Conservation (phyloP, 2,329 filamentous ascomycete genomes). For the Basipetospora chlamydospora region DNA sequence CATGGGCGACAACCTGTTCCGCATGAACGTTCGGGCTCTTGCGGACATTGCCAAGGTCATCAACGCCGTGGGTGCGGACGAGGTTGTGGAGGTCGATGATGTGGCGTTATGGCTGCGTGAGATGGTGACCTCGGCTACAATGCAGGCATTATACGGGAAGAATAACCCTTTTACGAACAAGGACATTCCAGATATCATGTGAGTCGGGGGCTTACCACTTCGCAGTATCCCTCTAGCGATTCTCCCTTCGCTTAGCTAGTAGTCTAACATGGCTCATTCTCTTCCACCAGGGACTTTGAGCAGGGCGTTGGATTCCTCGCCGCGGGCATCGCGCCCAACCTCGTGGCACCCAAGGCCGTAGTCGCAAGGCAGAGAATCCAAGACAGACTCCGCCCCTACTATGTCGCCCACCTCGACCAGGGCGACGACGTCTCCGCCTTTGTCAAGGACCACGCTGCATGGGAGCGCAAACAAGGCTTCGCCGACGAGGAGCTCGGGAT, state of each 20-base stretch:
- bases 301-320: conserved; percentile 14
- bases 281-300: conserved; percentile 18
- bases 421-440: conserved; percentile 14
- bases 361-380: conserved; percentile 11
- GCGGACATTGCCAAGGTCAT: conserved; percentile 17
- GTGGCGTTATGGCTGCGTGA: conserved; percentile 24
- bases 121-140: conserved; percentile 22
- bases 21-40: conserved; percentile 21
- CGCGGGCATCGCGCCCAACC: conserved; percentile 13
- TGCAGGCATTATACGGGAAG: conserved; percentile 24
- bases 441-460: conserved; percentile 13
- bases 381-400: conserved; percentile 16
- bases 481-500: conserved; percentile 13
- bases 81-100: conserved; percentile 14
- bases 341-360: conserved; percentile 13
- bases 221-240: background rate
- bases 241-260: background rate
- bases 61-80: conserved; percentile 10
- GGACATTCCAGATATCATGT: conserved; percentile 23
- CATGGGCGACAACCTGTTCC: conserved; percentile 16
- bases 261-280: background rate
- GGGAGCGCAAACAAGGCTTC: conserved; percentile 16
- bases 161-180: conserved; percentile 24
- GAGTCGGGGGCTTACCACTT: too few species aligned
- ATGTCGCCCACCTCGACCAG: conserved; percentile 13